A percentile compares a stretch with the other conserved stretches of the same genome.
phyloP scores from a whole-genome alignment of 768 basidiomycete genomes.

The Psilocybe tampanensis region DNA sequence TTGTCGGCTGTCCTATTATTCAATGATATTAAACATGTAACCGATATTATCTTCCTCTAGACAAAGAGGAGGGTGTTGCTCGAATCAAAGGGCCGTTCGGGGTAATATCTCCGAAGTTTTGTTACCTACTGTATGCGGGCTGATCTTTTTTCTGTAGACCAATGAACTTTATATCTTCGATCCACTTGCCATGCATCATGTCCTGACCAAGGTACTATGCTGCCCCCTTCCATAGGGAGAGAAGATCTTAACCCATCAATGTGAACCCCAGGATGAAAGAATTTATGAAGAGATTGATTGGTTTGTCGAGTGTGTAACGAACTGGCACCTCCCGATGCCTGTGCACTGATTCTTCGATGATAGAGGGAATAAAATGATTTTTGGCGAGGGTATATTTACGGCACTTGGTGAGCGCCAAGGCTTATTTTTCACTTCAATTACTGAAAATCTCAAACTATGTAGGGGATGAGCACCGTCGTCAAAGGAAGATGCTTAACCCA shows the following conservation, averaged over 20 bases:
- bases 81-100: conserved; percentile 34
- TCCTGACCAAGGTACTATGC: conserved; percentile 38
- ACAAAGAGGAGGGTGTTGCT: too few species aligned
- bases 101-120: conserved; percentile 17
- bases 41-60: too few species aligned
- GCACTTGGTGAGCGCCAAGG: conserved; percentile 20
- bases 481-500: conserved; percentile 46
- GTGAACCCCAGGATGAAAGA: conserved; percentile 27
- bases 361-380: conserved; percentile 18
- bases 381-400: conserved; percentile 26
- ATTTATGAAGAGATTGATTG: conserved; percentile 29
- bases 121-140: neutral
- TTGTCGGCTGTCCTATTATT: conserved; percentile 1
- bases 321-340: neutral
- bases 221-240: too few species aligned
- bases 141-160: conserved; percentile 17
- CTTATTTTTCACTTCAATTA: neutral
- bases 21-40: conserved; percentile 21
- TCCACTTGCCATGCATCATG: conserved; percentile 46
- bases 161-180: conserved; percentile 43
- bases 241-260: neutral
- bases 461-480: conserved; percentile 44
- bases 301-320: conserved; percentile 25
- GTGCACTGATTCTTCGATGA: neutral
- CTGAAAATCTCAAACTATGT: neutral